Percentiles rank a stretch among this genome's conserved stretches.
Conservation (phyloP, 1,284 basidiomycete genomes). For the Gomphus sp. region DNA sequence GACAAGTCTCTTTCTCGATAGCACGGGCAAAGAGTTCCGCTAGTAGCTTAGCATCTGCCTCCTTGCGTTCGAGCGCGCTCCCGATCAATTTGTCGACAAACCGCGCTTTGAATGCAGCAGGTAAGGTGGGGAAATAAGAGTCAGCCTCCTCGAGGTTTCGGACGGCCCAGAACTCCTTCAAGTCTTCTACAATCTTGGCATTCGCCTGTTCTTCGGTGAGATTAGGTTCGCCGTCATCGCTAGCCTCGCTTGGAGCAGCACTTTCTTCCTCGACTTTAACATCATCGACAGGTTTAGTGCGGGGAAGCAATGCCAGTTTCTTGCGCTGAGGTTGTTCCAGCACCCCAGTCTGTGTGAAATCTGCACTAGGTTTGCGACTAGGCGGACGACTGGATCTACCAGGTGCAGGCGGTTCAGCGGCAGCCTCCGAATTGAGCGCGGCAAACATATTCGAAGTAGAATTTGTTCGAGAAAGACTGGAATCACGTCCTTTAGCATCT, state of each 20-base stretch:
- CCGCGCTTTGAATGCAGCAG: constrained; percentile 48
- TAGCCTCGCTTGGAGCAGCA: constrained; percentile 41
- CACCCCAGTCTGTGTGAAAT: constrained; percentile 27
- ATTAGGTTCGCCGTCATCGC: constrained; percentile 38
- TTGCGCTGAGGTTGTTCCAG: constrained; percentile 43
- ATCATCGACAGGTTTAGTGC: constrained; percentile 41
- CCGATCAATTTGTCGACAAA: constrained; percentile 71
- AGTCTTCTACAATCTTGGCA: constrained; percentile 74
- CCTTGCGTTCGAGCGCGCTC: constrained; percentile 73
- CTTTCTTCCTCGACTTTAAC: constrained; percentile 34
- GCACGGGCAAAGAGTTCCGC: constrained; percentile 56
- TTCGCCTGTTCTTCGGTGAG: constrained; percentile 68
- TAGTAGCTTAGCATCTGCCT: constrained; percentile 75
- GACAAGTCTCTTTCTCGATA: constrained; percentile 44
- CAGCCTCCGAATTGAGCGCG: constrained; percentile 50
- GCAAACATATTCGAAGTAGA: constrained; percentile 87
- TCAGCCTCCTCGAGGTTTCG: constrained; percentile 83
- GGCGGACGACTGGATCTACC: constrained; percentile 39
- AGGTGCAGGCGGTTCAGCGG: constrained; percentile 32
- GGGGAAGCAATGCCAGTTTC: constrained; percentile 61
- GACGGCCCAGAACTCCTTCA: constrained; percentile 67
- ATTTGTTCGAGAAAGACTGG: constrained; percentile 64
- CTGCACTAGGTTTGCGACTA: constrained; percentile 43
- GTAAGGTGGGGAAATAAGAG: constrained; percentile 69
- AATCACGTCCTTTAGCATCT: constrained; percentile 45